Percentiles rank a stretch among this genome's conserved stretches.
phyloP scores from a whole-genome alignment of 148 eudicot species.

The Vaccinium darrowii region DNA sequence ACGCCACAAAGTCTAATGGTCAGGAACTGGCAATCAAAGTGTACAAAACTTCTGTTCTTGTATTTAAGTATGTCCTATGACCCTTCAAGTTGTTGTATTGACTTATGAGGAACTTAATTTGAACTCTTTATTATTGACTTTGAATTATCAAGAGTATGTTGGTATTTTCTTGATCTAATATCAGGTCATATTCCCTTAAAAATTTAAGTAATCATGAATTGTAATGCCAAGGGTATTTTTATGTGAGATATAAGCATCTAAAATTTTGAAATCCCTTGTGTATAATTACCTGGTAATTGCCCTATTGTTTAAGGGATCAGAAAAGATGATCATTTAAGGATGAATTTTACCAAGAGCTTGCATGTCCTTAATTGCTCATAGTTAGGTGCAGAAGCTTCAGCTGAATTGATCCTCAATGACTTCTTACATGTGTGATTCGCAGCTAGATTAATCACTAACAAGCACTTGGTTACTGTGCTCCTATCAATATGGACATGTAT shows the following conservation, averaged over 20 bases:
- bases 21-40: slow-evolving; percentile 89
- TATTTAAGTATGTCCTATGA: slow-evolving; percentile 73
- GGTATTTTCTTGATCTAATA: neutral
- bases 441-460: neutral
- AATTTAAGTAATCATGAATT: neutral
- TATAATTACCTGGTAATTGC: neutral
- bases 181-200: neutral
- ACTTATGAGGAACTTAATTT: neutral
- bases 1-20: slow-evolving; percentile 91
- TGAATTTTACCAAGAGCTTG: neutral
- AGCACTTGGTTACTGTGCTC: slow-evolving; percentile 2
- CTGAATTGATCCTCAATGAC: neutral
- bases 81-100: slow-evolving; percentile 11
- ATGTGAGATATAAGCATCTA: neutral
- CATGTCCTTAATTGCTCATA: neutral
- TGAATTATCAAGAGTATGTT: neutral
- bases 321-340: neutral
- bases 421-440: neutral
- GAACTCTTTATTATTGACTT: neutral
- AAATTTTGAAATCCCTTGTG: neutral
- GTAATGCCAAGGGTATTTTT: neutral
- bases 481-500: too few relatives aligned
- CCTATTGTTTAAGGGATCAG: neutral
- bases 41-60: slow-evolving; percentile 94
- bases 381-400: neutral